A percentile compares a stretch with the other conserved stretches of the same genome.
Evolutionary conservation across 2,329 filamentous ascomycete species (phyloP).

Genomic region (Cordyceps militaris): DNA sequence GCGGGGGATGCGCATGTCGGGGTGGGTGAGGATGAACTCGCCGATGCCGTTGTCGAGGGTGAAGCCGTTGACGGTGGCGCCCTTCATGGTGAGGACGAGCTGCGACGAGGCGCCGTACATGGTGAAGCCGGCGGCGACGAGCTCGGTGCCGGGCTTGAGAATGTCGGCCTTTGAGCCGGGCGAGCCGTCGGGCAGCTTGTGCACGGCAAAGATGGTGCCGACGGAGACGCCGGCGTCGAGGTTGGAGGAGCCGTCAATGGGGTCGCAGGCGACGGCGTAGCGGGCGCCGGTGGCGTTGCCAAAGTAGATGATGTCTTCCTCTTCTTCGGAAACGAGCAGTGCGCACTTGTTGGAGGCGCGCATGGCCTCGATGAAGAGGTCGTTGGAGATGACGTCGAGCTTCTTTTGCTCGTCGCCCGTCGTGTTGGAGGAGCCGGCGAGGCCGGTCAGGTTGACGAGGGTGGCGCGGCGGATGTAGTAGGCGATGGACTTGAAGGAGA

Average conservation of each 20-base stretch:
- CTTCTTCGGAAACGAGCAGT: slow-evolving; percentile 93
- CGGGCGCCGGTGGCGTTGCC: slow-evolving; percentile 66
- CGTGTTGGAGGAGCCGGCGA: slow-evolving; percentile 89
- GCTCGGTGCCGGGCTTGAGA: slow-evolving; percentile 80
- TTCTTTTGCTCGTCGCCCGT: slow-evolving; percentile 99
- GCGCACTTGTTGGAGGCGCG: slow-evolving; percentile 83
- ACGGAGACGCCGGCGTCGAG: slow-evolving; percentile 96
- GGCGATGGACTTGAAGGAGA: slow-evolving; percentile 99
- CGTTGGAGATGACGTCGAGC: slow-evolving; percentile 97
- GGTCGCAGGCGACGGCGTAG: slow-evolving; percentile 94
- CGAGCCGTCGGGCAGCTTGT: slow-evolving; percentile 75
- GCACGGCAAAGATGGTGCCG: slow-evolving; percentile 93
- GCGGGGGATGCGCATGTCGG: slow-evolving; percentile 81
- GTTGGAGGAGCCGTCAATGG: slow-evolving; percentile 96
- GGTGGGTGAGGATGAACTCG: slow-evolving; percentile 98
- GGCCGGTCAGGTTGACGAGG: slow-evolving; percentile 88
- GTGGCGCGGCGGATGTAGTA: slow-evolving; percentile 98
- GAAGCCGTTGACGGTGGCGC: slow-evolving; percentile 89
- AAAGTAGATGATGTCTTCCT: slow-evolving; percentile 89
- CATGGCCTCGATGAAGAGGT: slow-evolving; percentile 96
- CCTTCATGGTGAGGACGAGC: slow-evolving; percentile 94
- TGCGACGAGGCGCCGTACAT: slow-evolving; percentile 99
- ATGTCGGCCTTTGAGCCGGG: slow-evolving; percentile 76
- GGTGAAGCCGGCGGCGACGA: slow-evolving; percentile 94
- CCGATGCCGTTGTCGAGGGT: slow-evolving; percentile 93